phyloP scores from a whole-genome alignment of 441 rosid genomes.

The Flueggea neowawraea region DNA sequence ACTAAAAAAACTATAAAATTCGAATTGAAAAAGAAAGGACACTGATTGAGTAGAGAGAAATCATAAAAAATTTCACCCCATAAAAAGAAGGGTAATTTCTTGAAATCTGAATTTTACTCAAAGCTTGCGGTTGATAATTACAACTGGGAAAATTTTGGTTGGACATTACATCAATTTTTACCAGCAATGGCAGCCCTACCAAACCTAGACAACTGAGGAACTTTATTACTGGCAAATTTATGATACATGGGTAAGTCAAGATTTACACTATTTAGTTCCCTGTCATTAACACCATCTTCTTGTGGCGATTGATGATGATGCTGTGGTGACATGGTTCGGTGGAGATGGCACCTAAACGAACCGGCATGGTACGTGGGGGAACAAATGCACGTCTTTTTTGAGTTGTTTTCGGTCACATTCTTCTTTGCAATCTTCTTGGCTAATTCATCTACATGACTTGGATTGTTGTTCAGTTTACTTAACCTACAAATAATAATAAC shows the following conservation, averaged over 20 bases:
- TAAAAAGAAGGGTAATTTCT: too few relatives aligned
- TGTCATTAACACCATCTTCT: not conserved
- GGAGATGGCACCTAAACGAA: slow-evolving; percentile 28
- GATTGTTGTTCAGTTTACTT: too few relatives aligned
- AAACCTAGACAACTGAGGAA: slow-evolving; percentile 6
- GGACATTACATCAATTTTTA: not conserved
- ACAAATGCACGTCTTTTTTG: slow-evolving; percentile 21
- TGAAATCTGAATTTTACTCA: too few relatives aligned
- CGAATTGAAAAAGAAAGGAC: too few relatives aligned
- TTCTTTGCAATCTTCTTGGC: not conserved
- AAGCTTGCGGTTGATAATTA: too few relatives aligned
- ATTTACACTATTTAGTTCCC: not conserved
- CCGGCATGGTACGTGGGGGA: slow-evolving; percentile 23
- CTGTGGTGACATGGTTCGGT: slow-evolving; percentile 3
- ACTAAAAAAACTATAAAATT: too few relatives aligned
- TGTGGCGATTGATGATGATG: not conserved
- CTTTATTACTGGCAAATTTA: not conserved
- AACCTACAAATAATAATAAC: too few relatives aligned
- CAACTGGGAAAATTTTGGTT: too few relatives aligned
- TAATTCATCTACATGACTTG: slow-evolving; percentile 4
- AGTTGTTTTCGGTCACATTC: not conserved
- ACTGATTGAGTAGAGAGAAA: too few relatives aligned
- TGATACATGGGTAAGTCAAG: not conserved
- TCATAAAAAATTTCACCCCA: too few relatives aligned
- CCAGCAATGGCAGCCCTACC: slow-evolving; percentile 1